phyloP scores from a whole-genome alignment of 441 rosid species.

The Francoa sonchifolia region DNA sequence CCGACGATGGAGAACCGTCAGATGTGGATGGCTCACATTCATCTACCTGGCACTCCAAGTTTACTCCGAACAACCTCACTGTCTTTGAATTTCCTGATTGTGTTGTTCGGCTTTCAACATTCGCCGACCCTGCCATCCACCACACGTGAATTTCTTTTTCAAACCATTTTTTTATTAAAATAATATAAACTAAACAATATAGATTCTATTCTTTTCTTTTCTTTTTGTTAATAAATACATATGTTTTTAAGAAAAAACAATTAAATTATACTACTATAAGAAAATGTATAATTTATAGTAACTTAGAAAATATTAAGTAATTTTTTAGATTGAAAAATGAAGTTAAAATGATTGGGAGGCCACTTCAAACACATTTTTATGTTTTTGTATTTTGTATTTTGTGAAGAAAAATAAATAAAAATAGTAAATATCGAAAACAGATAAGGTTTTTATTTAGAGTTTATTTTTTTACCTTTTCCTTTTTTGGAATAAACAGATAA shows the following conservation, averaged over 20 bases:
- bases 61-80: constrained; percentile 80
- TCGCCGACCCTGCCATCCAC: not conserved
- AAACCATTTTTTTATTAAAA: not conserved
- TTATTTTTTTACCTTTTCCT: too few species aligned
- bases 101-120: not conserved
- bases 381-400: too few species aligned
- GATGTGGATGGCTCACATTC: constrained; percentile 52
- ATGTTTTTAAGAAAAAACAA: not conserved
- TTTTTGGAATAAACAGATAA: constrained; percentile 3
- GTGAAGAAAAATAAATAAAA: constrained; percentile 1
- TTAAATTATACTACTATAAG: too few species aligned
- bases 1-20: constrained; percentile 29
- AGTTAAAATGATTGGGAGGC: too few species aligned
- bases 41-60: constrained; percentile 65
- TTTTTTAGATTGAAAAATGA: too few species aligned
- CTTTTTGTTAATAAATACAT: too few species aligned
- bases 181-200: too few species aligned
- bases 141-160: not conserved
- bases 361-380: too few species aligned
- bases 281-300: too few species aligned
- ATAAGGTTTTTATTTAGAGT: not conserved
- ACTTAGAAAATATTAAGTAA: too few species aligned
- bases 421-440: not conserved
- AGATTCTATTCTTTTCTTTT: too few species aligned
- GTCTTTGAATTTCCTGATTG: constrained; percentile 43